Evolutionary conservation across 768 basidiomycete species (phyloP), one percentile per base, ranked within the genome.

Genomic region (Leccinum fibrillosum): DNA sequence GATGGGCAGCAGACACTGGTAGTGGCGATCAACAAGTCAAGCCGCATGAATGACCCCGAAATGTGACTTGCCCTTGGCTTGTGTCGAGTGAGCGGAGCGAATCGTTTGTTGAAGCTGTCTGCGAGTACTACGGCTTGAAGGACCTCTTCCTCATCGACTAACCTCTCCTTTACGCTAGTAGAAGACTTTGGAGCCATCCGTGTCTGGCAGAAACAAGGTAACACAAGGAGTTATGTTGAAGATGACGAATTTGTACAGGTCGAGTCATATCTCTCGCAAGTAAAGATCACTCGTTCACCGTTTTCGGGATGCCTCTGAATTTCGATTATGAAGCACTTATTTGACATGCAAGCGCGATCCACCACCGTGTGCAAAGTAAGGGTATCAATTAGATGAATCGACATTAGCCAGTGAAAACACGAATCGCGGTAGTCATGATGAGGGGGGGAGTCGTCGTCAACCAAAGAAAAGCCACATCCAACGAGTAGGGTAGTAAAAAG

Each of bases 101-200:
- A 96, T 55, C 93, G 84, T 67, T 87, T 90, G 79, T 97, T 95
- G 78, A 95, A 97, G 63, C 92, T 94, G 71, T 99, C 96, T 11
- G 96, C 94, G 44, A 99, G 86, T 47, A 99, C 86, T 56, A 98
- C 90, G 17, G 96, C 96, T 68, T 98, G 95, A 0, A 98, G 78
- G 19, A 92, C 85, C 52, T 97, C 89, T 54, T 94, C 91, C 52
- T 93, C 88, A 13, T 86, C 85, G 52, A 80, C 76, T 13, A 85
- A 71, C 59, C 86, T 86, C 63, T 90, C 88, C 65, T 88, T 89
- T 45, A 78, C 78, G 34, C 68, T 69, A 7, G 79, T 64, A 49
- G 77, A 73, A 6, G 72, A 67, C 75, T 90, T 91, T 25, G 89
- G 81, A 10, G 84, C 81, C 90, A 94, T 92, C 50, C 37, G 54